Evolutionary conservation across 2,329 filamentous ascomycete species (phyloP), one percentile per base, ranked within the genome.

Genomic region (Leptographium wingfieldii): DNA sequence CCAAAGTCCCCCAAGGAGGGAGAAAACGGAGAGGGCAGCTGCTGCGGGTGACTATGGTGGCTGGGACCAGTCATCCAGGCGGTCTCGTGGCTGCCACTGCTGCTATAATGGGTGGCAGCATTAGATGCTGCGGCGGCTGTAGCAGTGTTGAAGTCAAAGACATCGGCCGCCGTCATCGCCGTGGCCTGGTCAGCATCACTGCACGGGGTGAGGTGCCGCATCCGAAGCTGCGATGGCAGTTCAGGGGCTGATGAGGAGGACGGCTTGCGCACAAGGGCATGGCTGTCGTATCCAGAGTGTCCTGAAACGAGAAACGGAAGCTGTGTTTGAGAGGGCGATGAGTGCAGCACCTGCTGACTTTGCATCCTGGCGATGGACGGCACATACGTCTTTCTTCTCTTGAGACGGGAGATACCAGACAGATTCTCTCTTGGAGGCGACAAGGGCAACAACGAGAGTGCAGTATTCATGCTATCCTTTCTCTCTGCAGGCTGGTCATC

Each of bases 131-230:
- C 25, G 7, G 43, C 40, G 5, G 52, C 55, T 31, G 56, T 48
- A n/a, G 57, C 53, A 10, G 55, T 27, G 60, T 68, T n/a, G 57
- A 70, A 68, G 58, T 70, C 68, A 59, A 73, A 72, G 35, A 62
- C 59, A 43, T 67, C 40, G 22, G 29, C 29, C 14, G 53, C 11
- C 33, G n/a, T 5, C n/a, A 25, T n/a, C 2, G 52, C 16, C 7
- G 52, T 10, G 29, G 19, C 19, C 29, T 54, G 52, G 31, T 81
- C 79, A 5, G 67, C 69, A 60, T 83, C 80, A 68, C 79, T 81
- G 68, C 74, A 78, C 1, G 80, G 80, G 0, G 80, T 82, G 61
- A 81, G 74, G 33, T 81, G 74, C 14, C 76, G 65, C 59, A 38
- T 65, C 48, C 56, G 65, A 43, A 51, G 63, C 54, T 10, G 66